Percentiles rank a stretch among this genome's conserved stretches.
phyloP scores from a whole-genome alignment of 345 rosid genomes.

The Excoecaria agallocha region DNA sequence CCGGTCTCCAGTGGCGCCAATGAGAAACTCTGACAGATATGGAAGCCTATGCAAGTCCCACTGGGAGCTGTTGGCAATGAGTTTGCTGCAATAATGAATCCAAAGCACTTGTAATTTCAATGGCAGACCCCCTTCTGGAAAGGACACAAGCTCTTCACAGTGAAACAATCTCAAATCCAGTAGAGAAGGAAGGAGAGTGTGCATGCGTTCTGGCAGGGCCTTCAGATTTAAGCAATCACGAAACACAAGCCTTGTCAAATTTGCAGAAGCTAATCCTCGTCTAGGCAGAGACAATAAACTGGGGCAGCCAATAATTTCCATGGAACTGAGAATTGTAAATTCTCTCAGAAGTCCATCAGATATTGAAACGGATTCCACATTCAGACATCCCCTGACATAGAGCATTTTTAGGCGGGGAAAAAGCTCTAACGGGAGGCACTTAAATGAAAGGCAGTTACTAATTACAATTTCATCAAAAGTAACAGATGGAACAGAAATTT shows the following conservation, averaged over 20 bases:
- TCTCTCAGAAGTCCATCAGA: neutral
- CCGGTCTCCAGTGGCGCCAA: neutral
- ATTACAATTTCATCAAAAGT: conserved; percentile 4
- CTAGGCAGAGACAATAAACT: neutral
- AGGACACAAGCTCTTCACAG: conserved; percentile 16
- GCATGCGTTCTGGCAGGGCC: conserved; percentile 18
- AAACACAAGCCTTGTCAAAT: conserved; percentile 3
- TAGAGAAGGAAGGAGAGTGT: conserved; percentile 15
- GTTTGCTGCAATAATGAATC: conserved; percentile 11
- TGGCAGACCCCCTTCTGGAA: conserved; percentile 23
- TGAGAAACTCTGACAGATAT: conserved; percentile 6
- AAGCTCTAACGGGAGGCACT: conserved; percentile 5
- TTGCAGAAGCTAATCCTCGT: conserved; percentile 20
- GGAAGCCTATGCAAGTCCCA: conserved; percentile 21
- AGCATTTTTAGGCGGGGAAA: neutral
- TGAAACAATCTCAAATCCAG: neutral
- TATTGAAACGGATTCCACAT: neutral
- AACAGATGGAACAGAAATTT: neutral
- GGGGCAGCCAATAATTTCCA: neutral
- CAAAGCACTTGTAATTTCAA: conserved; percentile 5
- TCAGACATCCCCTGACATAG: neutral
- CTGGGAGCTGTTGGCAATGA: neutral
- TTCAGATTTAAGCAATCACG: conserved; percentile 6
- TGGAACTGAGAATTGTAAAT: neutral
- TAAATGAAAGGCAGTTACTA: neutral